A percentile compares a stretch with the other conserved stretches of the same genome.
These are phyloP conservation scores for Oidiodendron maius DNA, from an alignment of 495 filamentous ascomycete species.

Conservation along the genomic window DNA sequence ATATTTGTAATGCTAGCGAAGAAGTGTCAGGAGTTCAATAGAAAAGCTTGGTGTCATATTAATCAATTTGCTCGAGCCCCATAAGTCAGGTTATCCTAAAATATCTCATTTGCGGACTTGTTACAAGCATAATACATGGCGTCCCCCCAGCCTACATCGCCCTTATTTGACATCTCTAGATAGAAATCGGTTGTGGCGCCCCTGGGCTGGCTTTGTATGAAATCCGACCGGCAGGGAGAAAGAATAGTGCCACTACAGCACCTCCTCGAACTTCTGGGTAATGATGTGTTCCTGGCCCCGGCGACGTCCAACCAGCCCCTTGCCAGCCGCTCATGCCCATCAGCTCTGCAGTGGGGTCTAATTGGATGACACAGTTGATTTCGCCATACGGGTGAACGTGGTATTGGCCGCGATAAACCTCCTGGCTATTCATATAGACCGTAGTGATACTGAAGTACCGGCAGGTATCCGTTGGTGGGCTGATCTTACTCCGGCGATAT, in stretches of 20 bases:
- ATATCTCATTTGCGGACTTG: no score
- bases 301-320: slow-evolving; percentile 37
- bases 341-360: slow-evolving; percentile 32
- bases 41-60: no score
- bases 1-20: no score
- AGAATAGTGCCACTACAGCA: slow-evolving; percentile 34
- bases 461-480: slow-evolving; percentile 28
- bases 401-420: slow-evolving; percentile 37
- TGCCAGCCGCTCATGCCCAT: slow-evolving; percentile 39
- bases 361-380: slow-evolving; percentile 41
- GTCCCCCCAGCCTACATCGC: no score
- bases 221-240: slow-evolving; percentile 36
- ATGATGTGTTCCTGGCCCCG: slow-evolving; percentile 38
- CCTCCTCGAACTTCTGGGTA: slow-evolving; percentile 35
- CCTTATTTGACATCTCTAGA: no score
- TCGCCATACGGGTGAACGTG: slow-evolving; percentile 41
- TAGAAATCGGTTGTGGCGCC: slow-evolving; percentile 28
- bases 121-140: no score
- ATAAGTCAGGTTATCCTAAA: no score
- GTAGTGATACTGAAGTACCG: slow-evolving; percentile 42
- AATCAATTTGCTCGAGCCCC: no score
- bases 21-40: no score
- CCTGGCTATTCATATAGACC: slow-evolving; percentile 41
- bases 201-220: slow-evolving; percentile 30
- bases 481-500: slow-evolving; percentile 38